Percentiles rank a stretch among this genome's conserved stretches.
phyloP scores from a whole-genome alignment of 257 asterid species.

The Salvia hispanica region DNA sequence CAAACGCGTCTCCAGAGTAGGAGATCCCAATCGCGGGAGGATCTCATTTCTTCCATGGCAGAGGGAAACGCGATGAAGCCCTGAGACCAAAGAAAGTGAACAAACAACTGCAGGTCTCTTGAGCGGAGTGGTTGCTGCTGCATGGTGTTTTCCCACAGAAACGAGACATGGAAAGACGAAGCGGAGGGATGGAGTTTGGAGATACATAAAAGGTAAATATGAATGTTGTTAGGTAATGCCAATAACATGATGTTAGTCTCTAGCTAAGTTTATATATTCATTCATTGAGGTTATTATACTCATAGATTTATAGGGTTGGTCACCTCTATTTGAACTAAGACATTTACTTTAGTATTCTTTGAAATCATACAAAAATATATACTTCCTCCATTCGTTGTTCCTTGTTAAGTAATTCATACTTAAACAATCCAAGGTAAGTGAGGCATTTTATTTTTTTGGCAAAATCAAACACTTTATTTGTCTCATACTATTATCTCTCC shows the following conservation, averaged over 20 bases:
- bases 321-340: too few relatives aligned
- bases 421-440: too few relatives aligned
- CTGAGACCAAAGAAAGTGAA: constrained; percentile 1
- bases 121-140: background rate
- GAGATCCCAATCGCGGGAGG: constrained; percentile 94
- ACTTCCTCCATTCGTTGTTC: too few relatives aligned
- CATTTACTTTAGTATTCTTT: too few relatives aligned
- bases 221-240: constrained; percentile 18
- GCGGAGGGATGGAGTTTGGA: background rate
- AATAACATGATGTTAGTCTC: constrained; percentile 10
- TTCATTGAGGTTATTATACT: too few relatives aligned
- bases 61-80: constrained; percentile 62
- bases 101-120: background rate
- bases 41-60: constrained; percentile 68
- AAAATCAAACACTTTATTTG: too few relatives aligned
- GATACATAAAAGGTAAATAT: background rate
- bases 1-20: constrained; percentile 82
- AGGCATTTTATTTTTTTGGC: too few relatives aligned
- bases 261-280: background rate
- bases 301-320: too few relatives aligned
- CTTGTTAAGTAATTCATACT: too few relatives aligned
- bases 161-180: background rate
- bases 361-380: too few relatives aligned
- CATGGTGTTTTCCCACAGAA: background rate
- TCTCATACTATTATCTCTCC: too few relatives aligned